Conservation (phyloP, 768 basidiomycete genomes). For the Termitomyces sp. region DNA sequence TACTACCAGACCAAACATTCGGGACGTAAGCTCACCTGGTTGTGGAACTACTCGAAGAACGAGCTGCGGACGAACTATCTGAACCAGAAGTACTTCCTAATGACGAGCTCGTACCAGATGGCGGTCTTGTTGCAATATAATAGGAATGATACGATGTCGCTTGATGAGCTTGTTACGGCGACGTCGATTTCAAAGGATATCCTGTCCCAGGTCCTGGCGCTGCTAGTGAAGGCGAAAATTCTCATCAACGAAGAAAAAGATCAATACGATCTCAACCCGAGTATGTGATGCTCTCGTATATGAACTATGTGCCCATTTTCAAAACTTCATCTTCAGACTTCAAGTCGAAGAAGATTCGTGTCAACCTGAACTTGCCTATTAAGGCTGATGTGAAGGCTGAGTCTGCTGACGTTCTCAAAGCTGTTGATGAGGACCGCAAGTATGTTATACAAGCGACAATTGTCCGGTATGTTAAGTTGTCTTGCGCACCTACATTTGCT, state of each 20-base stretch:
- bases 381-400: conserved; percentile 96
- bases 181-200: conserved; percentile 82
- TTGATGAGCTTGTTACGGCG: conserved; percentile 76
- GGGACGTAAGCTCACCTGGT: conserved; percentile 94
- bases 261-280: conserved; percentile 89
- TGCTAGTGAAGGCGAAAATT: conserved; percentile 86
- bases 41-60: conserved; percentile 99
- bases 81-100: conserved; percentile 94
- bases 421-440: conserved; percentile 97
- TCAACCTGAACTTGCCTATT: conserved; percentile 89
- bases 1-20: conserved; percentile 96
- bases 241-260: conserved; percentile 86
- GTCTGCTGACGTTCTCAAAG: conserved; percentile 87
- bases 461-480: conserved; percentile 52
- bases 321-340: conserved; percentile 49
- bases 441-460: conserved; percentile 96
- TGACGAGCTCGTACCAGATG: conserved; percentile 97
- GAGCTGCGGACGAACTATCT: conserved; percentile 94
- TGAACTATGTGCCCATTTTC: conserved; percentile 2
- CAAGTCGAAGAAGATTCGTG: conserved; percentile 95
- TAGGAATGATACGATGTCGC: conserved; percentile 80
- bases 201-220: conserved; percentile 65
- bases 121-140: conserved; percentile 96
- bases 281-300: conserved; percentile 23
- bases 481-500: neutral